Evolutionary conservation across 192 early-diverging fungal species (phyloP).

Genomic region (Backusella morwellensis): DNA sequence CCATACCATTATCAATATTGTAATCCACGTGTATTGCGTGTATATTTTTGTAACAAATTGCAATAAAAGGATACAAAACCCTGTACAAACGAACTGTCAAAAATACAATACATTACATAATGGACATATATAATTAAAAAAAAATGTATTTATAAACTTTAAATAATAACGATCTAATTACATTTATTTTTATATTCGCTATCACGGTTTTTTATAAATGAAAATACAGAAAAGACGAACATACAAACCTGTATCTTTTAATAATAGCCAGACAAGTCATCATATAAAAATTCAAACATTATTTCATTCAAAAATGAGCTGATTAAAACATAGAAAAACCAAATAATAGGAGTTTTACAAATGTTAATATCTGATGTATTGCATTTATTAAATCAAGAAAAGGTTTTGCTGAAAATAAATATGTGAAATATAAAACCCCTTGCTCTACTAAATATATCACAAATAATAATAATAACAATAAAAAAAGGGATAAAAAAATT

Average conservation of each 20-base stretch:
- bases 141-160: neutral
- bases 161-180: neutral
- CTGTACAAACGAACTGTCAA: neutral
- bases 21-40: neutral
- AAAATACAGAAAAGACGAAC: neutral
- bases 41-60: neutral
- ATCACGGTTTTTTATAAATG: neutral
- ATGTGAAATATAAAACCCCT: neutral
- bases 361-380: neutral
- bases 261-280: neutral
- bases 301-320: neutral
- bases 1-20: neutral
- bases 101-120: neutral
- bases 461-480: neutral
- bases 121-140: neutral
- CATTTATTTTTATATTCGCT: neutral
- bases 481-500: neutral
- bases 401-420: neutral
- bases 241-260: neutral
- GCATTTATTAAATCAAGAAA: neutral
- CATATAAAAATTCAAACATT: neutral
- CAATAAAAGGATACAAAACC: neutral
- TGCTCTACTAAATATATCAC: neutral
- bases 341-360: neutral
- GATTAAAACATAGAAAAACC: neutral